Evolutionary conservation across 768 basidiomycete species (phyloP).

Genomic region (Suillus plorans): DNA sequence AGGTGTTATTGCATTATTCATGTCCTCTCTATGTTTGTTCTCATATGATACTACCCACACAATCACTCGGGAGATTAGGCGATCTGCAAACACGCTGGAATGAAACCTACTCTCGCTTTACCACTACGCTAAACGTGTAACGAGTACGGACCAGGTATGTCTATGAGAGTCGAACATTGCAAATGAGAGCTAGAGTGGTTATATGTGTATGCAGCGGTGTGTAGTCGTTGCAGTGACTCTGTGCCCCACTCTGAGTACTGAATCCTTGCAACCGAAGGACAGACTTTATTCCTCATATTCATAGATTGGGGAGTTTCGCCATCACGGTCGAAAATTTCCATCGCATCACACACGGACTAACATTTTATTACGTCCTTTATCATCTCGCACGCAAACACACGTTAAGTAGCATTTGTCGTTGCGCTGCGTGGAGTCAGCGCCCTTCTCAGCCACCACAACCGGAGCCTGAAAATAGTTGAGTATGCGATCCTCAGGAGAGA

Average conservation of each 20-base stretch:
- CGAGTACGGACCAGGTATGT: background rate
- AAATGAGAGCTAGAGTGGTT: background rate
- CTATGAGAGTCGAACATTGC: background rate
- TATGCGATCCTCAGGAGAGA: too few species aligned
- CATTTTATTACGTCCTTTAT: background rate
- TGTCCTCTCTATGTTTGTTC: background rate
- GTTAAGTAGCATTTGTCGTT: too few species aligned
- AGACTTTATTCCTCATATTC: too few species aligned
- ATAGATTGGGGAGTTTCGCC: too few species aligned
- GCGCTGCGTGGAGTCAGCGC: too few species aligned
- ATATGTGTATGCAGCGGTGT: background rate
- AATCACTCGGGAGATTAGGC: background rate
- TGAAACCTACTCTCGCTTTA: background rate
- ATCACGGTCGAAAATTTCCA: too few species aligned
- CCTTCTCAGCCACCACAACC: too few species aligned
- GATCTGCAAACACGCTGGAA: background rate
- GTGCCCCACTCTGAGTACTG: background rate
- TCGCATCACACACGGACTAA: background rate
- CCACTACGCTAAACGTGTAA: background rate
- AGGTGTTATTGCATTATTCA: slow-evolving; percentile 5
- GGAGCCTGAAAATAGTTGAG: too few species aligned
- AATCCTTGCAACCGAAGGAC: background rate
- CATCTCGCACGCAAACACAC: too few species aligned
- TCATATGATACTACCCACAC: background rate
- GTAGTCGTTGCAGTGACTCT: background rate